Conservation (phyloP, 2,329 filamentous ascomycete genomes). For the Catunica adiposa region DNA sequence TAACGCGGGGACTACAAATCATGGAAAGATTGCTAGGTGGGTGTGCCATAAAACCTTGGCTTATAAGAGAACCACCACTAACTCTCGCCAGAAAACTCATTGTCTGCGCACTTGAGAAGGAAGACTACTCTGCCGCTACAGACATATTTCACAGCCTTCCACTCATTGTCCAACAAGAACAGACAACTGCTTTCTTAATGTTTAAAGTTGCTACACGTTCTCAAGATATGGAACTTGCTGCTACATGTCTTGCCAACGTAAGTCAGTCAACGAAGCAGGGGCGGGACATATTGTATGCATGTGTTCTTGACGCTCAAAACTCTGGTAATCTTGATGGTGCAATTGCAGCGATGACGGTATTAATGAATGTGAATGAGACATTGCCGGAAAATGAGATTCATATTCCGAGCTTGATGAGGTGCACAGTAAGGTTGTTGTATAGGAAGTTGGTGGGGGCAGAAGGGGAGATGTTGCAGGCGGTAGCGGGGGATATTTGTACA, state of each 20-base stretch:
- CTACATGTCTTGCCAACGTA: conserved; percentile 46
- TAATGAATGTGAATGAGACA: conserved; percentile 19
- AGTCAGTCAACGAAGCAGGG: conserved; percentile 32
- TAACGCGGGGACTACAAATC: conserved; percentile 47
- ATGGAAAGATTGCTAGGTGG: conserved; percentile 50
- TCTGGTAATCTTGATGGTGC: conserved; percentile 44
- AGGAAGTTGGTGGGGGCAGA: conserved; percentile 24
- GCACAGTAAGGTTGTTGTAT: conserved; percentile 35
- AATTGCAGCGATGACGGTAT: conserved; percentile 22
- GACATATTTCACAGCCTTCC: conserved; percentile 44
- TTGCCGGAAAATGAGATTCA: conserved; percentile 18
- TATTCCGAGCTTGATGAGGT: conserved; percentile 27
- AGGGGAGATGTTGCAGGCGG: conserved; percentile 15
- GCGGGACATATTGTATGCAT: conserved; percentile 57
- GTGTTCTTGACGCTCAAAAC: conserved; percentile 58
- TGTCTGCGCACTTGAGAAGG: conserved; percentile 45
- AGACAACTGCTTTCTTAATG: conserved; percentile 54
- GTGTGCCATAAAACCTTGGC: not conserved
- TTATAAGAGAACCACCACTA: not conserved
- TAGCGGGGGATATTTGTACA: conserved; percentile 36
- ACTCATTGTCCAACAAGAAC: conserved; percentile 37
- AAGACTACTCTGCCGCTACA: conserved; percentile 35
- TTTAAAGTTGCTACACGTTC: conserved; percentile 53
- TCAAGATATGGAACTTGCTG: conserved; percentile 40
- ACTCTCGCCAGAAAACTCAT: conserved; percentile 47